Base-by-base conservation (phyloP, 805 yeast species). In the Pichia exigua region DNA sequence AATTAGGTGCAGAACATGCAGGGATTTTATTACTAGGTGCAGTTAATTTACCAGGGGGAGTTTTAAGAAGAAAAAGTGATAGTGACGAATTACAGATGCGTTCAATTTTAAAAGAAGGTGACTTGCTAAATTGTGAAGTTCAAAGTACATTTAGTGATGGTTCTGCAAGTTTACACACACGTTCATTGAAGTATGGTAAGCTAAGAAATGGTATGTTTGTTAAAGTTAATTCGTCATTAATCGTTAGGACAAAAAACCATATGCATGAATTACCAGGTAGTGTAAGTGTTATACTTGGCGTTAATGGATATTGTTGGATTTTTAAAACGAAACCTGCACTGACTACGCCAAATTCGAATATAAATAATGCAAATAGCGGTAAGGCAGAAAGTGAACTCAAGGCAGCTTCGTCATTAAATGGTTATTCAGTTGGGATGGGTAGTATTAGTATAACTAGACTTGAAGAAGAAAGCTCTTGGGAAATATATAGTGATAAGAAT, bases 11-110 rank as follows among this genome's bases (percentile, higher is more conserved):
- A n/a, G 85, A 83, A 61, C 96, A 88, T 62, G 92, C 90, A 64
- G 98, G 97, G 0, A 83, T 88, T 0, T 71, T 94, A 55, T 85
- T 88, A 89, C 75, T 95, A 52, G 99, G 99, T 13, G 88, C 97
- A 1, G 96, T 94, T 21, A 94, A 94, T 66, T 75, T 94, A 56
- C 99, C 99, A 2, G 99, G 99, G 49, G 99, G 99, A 51, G 87
- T 94, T 2, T 72, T 94, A 60, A 79, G 99, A 68, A 79, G 99
- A 63, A 94, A 95, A 66, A 82, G 91, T 35, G 99, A 95, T 64
- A 82, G 86, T 57, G 99, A 94, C 71, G 99, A 94, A 70, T 74
- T 94, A 57, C 96, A 92, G 65, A 94, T 95, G 99, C 79, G 99
- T 62, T 81, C 79, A 59, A 88, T 91, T 62, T 72, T 94, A 59